phyloP scores from a whole-genome alignment of 2,329 filamentous ascomycete genomes.

The Botrytis squamosa region DNA sequence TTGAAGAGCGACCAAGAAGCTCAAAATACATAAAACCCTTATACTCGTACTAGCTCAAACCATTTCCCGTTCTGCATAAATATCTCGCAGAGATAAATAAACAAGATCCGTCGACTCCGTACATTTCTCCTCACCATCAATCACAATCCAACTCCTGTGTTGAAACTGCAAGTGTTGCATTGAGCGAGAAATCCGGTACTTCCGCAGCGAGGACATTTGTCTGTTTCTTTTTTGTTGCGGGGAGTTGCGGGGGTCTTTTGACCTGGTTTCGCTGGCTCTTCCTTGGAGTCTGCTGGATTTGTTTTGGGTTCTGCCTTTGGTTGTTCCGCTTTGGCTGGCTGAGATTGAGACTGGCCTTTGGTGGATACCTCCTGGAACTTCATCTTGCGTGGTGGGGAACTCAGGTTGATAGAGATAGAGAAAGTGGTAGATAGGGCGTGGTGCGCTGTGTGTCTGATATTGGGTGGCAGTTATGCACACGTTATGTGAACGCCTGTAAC shows the following conservation, averaged over 20 bases:
- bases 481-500: neutral
- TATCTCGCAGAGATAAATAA: too few species aligned
- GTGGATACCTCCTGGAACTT: neutral
- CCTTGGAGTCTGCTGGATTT: neutral
- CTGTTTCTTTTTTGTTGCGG: neutral
- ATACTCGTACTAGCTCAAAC: too few species aligned
- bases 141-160: neutral
- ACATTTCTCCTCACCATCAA: neutral
- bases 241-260: neutral
- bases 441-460: neutral
- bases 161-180: neutral
- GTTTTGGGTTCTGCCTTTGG: neutral
- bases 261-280: neutral
- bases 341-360: neutral
- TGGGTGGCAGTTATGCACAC: neutral
- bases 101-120: neutral
- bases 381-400: neutral
- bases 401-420: neutral
- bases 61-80: neutral
- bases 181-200: neutral
- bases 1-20: neutral
- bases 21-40: neutral
- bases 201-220: neutral
- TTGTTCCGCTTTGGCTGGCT: neutral
- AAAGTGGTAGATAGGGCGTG: too few species aligned